These are phyloP conservation scores for Sinapis alba DNA, from an alignment of 441 rosid species.

Conservation along the genomic window DNA sequence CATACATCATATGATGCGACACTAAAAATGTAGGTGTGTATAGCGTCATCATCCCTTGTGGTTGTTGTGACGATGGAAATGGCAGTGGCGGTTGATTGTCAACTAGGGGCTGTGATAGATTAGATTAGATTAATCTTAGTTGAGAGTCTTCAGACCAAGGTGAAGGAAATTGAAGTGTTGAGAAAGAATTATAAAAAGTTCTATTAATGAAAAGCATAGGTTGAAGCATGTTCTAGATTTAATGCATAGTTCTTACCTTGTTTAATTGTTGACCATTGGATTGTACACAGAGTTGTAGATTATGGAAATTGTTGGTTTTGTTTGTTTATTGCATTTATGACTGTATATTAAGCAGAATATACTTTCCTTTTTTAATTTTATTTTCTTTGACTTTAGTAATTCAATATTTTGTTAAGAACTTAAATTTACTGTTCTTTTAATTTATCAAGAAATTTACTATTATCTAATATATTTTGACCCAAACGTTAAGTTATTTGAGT, in stretches of 20 bases:
- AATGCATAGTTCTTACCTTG: background rate
- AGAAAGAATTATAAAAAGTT: background rate
- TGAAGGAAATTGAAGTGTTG: background rate
- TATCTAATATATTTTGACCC: background rate
- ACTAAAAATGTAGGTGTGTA: constrained; percentile 79
- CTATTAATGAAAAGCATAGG: too few species aligned
- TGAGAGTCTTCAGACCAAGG: background rate
- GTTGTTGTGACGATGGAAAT: constrained; percentile 23
- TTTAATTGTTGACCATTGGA: too few species aligned
- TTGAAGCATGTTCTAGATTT: too few species aligned
- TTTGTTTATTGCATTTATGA: background rate
- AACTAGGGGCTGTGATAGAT: background rate
- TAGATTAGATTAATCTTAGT: background rate
- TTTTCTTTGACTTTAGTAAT: background rate
- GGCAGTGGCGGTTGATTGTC: constrained; percentile 6
- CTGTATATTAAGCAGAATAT: background rate
- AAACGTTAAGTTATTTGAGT: too few species aligned
- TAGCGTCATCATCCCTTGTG: constrained; percentile 70
- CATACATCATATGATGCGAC: constrained; percentile 83
- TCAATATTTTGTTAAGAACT: background rate
- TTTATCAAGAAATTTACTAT: background rate
- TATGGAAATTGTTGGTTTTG: background rate
- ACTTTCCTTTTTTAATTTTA: background rate
- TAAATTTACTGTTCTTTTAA: background rate
- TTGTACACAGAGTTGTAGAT: too few species aligned